Evolutionary conservation across 192 early-diverging fungal genomes (phyloP).

Genomic region (Irineochytrium annulatum): DNA sequence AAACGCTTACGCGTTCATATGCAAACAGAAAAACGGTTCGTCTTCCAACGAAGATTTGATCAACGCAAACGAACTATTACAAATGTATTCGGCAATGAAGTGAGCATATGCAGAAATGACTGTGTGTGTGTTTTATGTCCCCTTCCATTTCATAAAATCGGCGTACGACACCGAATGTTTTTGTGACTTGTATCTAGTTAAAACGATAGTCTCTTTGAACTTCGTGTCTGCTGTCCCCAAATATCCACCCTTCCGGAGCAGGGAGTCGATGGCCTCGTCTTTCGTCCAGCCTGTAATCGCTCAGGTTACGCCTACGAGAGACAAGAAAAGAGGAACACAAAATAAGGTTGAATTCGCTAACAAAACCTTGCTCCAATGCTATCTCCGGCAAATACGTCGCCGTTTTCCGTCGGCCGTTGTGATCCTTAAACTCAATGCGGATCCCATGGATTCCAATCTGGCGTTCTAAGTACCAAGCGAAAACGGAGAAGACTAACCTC

Average conservation of each 20-base stretch:
- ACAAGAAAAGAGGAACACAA: background rate
- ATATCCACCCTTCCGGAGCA: slow-evolving; percentile 85
- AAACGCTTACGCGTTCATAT: too few relatives aligned
- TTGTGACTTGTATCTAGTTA: slow-evolving; percentile 80
- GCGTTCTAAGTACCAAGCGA: background rate
- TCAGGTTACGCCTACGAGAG: background rate
- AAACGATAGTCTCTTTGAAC: slow-evolving; percentile 52
- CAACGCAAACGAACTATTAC: too few relatives aligned
- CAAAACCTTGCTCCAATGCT: slow-evolving; percentile 68
- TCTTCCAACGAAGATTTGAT: too few relatives aligned
- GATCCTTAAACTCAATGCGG: slow-evolving; percentile 78
- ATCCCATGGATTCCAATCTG: slow-evolving; percentile 83
- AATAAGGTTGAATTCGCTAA: background rate
- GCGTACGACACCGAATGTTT: slow-evolving; percentile 69
- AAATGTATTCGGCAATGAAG: too few relatives aligned
- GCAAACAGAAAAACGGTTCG: too few relatives aligned
- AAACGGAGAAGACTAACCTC: slow-evolving; percentile 35
- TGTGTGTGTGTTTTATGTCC: too few relatives aligned
- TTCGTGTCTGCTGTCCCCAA: slow-evolving; percentile 55
- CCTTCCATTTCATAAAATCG: too few relatives aligned
- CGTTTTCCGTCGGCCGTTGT: slow-evolving; percentile 41
- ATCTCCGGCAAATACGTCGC: slow-evolving; percentile 94
- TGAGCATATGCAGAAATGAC: too few relatives aligned
- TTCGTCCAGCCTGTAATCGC: slow-evolving; percentile 77
- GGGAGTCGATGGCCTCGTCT: slow-evolving; percentile 73